Percentiles rank a stretch among this genome's conserved stretches.
These are phyloP conservation scores for Malus sieversii DNA, from an alignment of 306 rosid genomes.

Conservation along the genomic window DNA sequence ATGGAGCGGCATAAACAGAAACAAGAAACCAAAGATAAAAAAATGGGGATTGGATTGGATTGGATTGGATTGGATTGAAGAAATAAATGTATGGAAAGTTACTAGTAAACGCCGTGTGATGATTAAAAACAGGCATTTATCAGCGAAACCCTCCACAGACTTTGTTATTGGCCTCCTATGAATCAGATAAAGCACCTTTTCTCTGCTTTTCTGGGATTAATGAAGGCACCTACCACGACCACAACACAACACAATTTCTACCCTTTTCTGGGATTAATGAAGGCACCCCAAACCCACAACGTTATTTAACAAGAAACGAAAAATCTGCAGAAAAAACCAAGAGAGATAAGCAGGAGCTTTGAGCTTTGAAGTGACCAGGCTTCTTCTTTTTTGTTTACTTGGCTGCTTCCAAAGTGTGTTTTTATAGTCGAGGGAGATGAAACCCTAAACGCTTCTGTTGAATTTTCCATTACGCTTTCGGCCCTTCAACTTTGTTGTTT, in stretches of 20 bases:
- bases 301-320: not conserved
- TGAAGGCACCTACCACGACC: conserved; percentile 41
- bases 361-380: not conserved
- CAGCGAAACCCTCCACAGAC: conserved; percentile 69
- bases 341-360: not conserved
- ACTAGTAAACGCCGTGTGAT: conserved; percentile 56
- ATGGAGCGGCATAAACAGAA: not conserved
- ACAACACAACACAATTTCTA: not conserved
- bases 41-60: not conserved
- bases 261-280: conserved; percentile 74
- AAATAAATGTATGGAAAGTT: conserved; percentile 40
- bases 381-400: not conserved
- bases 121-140: conserved; percentile 39
- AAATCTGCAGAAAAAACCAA: not conserved
- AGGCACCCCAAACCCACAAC: conserved; percentile 22
- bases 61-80: not conserved
- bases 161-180: conserved; percentile 60
- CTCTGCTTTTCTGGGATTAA: conserved; percentile 71
- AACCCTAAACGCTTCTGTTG: not conserved
- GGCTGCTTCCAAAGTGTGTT: not conserved
- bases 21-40: not conserved
- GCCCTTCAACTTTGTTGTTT: not conserved
- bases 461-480: too few species aligned
- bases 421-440: not conserved
- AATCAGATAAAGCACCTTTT: conserved; percentile 58